A percentile compares a stretch with the other conserved stretches of the same genome.
These are phyloP conservation scores for Cicer pinnatifidum DNA, from an alignment of 306 rosid species.

Conservation along the genomic window DNA sequence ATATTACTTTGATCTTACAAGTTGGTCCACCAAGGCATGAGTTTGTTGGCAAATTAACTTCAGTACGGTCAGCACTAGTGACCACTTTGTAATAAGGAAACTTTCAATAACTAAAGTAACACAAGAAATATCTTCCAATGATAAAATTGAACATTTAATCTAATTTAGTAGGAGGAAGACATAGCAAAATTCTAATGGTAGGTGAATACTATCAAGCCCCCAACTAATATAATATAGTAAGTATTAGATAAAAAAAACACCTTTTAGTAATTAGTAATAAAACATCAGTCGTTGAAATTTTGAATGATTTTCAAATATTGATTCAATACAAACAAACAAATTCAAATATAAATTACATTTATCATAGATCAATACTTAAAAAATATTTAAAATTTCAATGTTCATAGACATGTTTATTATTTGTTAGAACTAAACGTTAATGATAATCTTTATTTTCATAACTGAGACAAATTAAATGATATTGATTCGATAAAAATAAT, in stretches of 20 bases:
- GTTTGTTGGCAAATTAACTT: neutral
- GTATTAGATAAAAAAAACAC: neutral
- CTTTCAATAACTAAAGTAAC: neutral
- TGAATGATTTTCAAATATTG: no score
- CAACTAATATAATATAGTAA: neutral
- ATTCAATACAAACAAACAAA: no score
- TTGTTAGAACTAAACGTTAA: no score
- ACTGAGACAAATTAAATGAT: no score
- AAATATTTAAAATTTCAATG: no score
- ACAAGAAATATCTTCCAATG: neutral
- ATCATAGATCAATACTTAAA: no score
- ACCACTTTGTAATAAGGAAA: neutral
- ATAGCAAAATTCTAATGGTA: conserved; percentile 1
- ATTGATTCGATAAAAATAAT: no score
- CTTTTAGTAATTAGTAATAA: neutral
- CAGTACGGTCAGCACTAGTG: neutral
- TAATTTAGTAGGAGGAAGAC: neutral
- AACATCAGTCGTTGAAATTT: no score
- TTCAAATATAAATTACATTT: no score
- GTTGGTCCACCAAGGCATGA: conserved; percentile 8
- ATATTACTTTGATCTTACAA: neutral
- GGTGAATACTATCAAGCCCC: neutral
- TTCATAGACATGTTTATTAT: no score
- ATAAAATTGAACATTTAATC: neutral
- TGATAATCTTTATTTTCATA: no score